Base-by-base conservation (phyloP, 2,329 filamentous ascomycete species). In the Monosporascus sp. region DNA sequence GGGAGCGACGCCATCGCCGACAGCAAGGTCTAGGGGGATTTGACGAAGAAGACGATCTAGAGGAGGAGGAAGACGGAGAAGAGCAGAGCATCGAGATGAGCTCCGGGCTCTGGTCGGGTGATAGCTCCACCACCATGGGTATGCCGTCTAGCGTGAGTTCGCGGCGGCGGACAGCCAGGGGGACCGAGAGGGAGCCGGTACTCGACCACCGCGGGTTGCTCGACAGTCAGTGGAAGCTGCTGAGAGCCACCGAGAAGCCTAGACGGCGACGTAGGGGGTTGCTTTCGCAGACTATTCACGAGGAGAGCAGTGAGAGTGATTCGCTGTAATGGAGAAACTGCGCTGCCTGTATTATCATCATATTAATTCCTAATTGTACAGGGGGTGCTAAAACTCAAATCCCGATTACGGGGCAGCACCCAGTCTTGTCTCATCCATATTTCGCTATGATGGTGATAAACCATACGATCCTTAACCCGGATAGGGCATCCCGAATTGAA, bases 271-370 rank as follows among this genome's bases (percentile, higher is more conserved):
- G 71, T 5, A 70, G 74, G 49, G 79, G 79, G 1, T 65, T 89
- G 18, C 69, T 87, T 44, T 77, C 79, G 27, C 83, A 87, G 64
- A 87, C 83, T 0, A 90, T 90, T 56, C 77, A 86, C 53, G 87
- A 89, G 67, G 87, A 90, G 65, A 84, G 86, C 49, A 85, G 88
- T 65, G 76, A 76, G 60, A 82, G 77, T 22, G 78, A 77, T 49
- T 62, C 60, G 17, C 57, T 55, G 31, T 62, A 52, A 57, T 36
- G 11, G 44, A 11, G 27, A 31, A 11, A 31, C 27, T 31, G 27
- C 27, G 27, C 9, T 31, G 27, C 11, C 27, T 31, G 27, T 31
- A 31, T 31, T 31, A 31, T 25, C 18, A 42, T 11, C n/a, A 42
- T 18, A 42, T 42, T 20, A 7, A 39, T 39, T 17, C 37, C 15